A percentile compares a stretch with the other conserved stretches of the same genome.
Evolutionary conservation across 2,329 filamentous ascomycete species (phyloP).

Genomic region (Ophiostoma piceae): DNA sequence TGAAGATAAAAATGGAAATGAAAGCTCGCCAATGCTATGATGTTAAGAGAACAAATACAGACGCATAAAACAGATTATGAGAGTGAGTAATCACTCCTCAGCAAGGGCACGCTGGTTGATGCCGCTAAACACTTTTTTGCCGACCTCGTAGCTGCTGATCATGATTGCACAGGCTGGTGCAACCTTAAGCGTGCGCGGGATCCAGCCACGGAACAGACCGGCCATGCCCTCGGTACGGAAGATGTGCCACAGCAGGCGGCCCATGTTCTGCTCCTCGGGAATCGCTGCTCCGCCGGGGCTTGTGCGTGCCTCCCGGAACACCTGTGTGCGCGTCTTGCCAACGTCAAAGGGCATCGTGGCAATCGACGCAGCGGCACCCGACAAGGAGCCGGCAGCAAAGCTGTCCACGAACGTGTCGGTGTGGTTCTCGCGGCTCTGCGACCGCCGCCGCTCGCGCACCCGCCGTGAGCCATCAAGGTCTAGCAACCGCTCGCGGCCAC

Average conservation of each 20-base stretch:
- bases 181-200: conserved; percentile 85
- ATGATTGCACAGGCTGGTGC: conserved; percentile 97
- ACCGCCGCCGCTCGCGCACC: conserved; percentile 45
- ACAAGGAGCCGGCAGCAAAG: conserved; percentile 77
- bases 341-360: conserved; percentile 95
- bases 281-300: conserved; percentile 37
- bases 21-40: background rate
- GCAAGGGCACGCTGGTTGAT: conserved; percentile 54
- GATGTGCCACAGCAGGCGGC: conserved; percentile 81
- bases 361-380: conserved; percentile 79
- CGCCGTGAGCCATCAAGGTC: conserved; percentile 36
- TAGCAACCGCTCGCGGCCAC: conserved; percentile 36
- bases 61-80: background rate
- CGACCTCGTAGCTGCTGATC: conserved; percentile 96
- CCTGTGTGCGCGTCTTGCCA: conserved; percentile 90
- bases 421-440: conserved; percentile 64
- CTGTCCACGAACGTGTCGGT: conserved; percentile 78
- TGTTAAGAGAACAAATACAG: background rate
- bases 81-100: background rate
- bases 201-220: conserved; percentile 88
- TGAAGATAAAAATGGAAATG: background rate
- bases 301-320: conserved; percentile 56
- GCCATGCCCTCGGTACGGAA: conserved; percentile 74
- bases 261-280: conserved; percentile 75
- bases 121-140: conserved; percentile 77